These are phyloP conservation scores for Delphinella strobiligena DNA, from an alignment of 2,329 filamentous ascomycete genomes.

Conservation along the genomic window DNA sequence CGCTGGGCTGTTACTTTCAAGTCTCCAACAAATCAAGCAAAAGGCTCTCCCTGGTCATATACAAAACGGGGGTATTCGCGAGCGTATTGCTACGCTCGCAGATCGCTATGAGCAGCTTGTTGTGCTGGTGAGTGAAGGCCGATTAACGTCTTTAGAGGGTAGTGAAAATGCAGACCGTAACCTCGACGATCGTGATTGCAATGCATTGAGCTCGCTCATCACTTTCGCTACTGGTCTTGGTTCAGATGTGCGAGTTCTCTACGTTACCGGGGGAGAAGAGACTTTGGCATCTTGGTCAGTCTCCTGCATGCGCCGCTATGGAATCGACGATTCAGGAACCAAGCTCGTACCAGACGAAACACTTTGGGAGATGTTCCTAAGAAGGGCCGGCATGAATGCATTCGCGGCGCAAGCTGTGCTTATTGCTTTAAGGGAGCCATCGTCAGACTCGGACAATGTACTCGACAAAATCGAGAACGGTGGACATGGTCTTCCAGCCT, in stretches of 20 bases:
- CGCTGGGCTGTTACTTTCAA: slow-evolving; percentile 58
- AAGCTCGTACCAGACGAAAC: slow-evolving; percentile 40
- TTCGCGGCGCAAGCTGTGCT: slow-evolving; percentile 59
- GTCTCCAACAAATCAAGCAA: slow-evolving; percentile 61
- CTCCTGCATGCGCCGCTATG: slow-evolving; percentile 10
- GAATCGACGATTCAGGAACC: slow-evolving; percentile 20
- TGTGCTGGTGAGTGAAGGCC: slow-evolving; percentile 49
- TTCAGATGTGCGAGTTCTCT: slow-evolving; percentile 24
- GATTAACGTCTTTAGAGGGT: background rate
- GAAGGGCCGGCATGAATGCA: slow-evolving; percentile 54
- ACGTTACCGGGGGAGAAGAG: slow-evolving; percentile 30
- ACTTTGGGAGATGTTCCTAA: slow-evolving; percentile 55
- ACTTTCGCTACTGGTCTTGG: slow-evolving; percentile 33
- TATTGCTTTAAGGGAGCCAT: slow-evolving; percentile 27
- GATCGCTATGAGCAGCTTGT: slow-evolving; percentile 54
- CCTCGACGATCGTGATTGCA: slow-evolving; percentile 20
- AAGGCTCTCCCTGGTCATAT: slow-evolving; percentile 52
- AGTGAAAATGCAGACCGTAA: slow-evolving; percentile 4
- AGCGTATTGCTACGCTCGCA: slow-evolving; percentile 42
- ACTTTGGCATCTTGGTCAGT: slow-evolving; percentile 29
- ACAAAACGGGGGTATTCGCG: slow-evolving; percentile 34
- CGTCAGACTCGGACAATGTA: background rate
- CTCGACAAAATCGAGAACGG: slow-evolving; percentile 11
- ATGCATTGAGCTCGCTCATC: slow-evolving; percentile 21
- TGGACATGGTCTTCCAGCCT: slow-evolving; percentile 37